Evolutionary conservation across 495 filamentous ascomycete species (phyloP).

Genomic region (Aspergillus wentii): DNA sequence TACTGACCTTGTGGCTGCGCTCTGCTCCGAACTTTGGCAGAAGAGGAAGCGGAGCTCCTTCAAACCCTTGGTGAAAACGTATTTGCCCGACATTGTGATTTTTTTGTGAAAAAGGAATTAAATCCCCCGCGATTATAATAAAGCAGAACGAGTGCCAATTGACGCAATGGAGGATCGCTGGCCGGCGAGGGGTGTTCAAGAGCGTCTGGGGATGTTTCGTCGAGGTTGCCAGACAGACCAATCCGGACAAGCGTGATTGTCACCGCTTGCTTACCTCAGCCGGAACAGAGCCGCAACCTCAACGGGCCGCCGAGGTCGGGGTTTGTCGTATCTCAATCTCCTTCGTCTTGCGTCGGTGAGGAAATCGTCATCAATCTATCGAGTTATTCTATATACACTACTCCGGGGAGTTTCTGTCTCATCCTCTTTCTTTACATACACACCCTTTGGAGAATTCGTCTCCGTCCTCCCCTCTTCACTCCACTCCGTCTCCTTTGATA

Average conservation of each 20-base stretch:
- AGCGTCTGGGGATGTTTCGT: no score
- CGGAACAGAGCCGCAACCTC: constrained; percentile 18
- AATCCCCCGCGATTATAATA: no score
- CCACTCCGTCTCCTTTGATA: constrained; percentile 6
- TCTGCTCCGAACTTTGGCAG: constrained; percentile 88
- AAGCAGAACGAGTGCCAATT: no score
- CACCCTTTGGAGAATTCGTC: background rate
- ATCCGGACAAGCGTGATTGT: constrained; percentile 23
- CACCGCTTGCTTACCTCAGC: constrained; percentile 35
- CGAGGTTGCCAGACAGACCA: constrained; percentile 10
- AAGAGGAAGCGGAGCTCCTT: constrained; percentile 97
- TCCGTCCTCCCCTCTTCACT: constrained; percentile 14
- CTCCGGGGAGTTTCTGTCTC: no score
- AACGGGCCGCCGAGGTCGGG: constrained; percentile 10
- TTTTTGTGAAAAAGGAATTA: no score
- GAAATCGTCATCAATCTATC: no score
- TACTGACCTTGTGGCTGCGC: constrained; percentile 73
- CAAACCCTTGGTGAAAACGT: constrained; percentile 78
- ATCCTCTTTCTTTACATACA: no score
- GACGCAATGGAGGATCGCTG: no score
- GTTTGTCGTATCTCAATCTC: background rate
- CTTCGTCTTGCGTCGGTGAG: background rate
- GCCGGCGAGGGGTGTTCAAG: no score
- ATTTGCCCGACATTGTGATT: constrained; percentile 79
- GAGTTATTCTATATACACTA: no score